These are phyloP conservation scores for Salvia sclarea DNA, from an alignment of 305 asterid species.

Conservation along the genomic window DNA sequence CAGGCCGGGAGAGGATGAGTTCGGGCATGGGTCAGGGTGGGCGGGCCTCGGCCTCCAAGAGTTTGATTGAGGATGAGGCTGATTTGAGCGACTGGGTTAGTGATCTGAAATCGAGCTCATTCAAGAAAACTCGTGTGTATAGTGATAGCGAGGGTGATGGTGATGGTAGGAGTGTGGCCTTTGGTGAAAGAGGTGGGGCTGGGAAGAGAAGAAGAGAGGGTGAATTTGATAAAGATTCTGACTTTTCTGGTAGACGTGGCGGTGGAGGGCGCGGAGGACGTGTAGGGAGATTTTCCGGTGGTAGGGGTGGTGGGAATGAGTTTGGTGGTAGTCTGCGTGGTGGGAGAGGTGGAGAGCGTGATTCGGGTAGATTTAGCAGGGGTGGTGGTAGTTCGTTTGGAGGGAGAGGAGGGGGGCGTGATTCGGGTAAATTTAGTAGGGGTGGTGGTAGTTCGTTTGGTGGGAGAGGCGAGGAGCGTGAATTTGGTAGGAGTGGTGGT, in stretches of 20 bases:
- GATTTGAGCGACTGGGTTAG: constrained; percentile 91
- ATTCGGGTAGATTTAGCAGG: neutral
- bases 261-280: constrained; percentile 39
- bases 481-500: neutral
- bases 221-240: constrained; percentile 40
- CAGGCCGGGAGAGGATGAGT: constrained; percentile 45
- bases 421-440: neutral
- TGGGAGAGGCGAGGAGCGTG: constrained; percentile 31
- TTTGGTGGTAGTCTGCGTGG: constrained; percentile 17
- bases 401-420: constrained; percentile 36
- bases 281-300: neutral
- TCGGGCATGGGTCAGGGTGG: constrained; percentile 34
- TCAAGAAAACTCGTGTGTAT: constrained; percentile 53
- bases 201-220: constrained; percentile 51
- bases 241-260: constrained; percentile 38
- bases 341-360: constrained; percentile 37
- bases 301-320: constrained; percentile 22
- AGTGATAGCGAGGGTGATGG: constrained; percentile 58
- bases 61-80: constrained; percentile 94
- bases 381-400: constrained; percentile 20
- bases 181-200: constrained; percentile 38
- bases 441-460: constrained; percentile 22
- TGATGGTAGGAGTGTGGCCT: constrained; percentile 34
- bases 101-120: constrained; percentile 65
- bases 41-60: constrained; percentile 49